Evolutionary conservation across 2,329 filamentous ascomycete species (phyloP).

Genomic region (Alternaria dauci): DNA sequence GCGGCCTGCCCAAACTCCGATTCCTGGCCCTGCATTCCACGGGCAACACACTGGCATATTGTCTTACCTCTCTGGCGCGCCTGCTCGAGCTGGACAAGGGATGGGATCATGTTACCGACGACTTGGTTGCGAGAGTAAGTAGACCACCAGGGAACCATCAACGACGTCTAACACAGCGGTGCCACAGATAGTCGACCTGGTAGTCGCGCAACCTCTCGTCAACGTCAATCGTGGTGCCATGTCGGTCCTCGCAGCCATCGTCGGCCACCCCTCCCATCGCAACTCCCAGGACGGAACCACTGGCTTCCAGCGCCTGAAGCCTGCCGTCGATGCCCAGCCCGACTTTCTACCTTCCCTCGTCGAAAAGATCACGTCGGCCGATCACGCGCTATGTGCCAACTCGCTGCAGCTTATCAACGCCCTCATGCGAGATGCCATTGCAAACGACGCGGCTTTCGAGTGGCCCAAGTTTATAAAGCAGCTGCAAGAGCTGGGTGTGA

Average conservation of each 20-base stretch:
- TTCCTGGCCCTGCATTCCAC: slow-evolving; percentile 83
- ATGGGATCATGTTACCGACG: slow-evolving; percentile 85
- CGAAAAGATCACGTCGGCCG: slow-evolving; percentile 87
- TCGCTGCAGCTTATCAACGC: slow-evolving; percentile 95
- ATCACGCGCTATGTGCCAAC: slow-evolving; percentile 95
- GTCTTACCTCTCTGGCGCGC: slow-evolving; percentile 85
- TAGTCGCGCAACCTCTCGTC: slow-evolving; percentile 93
- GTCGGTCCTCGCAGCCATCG: slow-evolving; percentile 93
- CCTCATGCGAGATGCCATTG: slow-evolving; percentile 89
- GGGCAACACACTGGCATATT: slow-evolving; percentile 95
- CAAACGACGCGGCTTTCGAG: slow-evolving; percentile 77
- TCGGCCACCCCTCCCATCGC: slow-evolving; percentile 77
- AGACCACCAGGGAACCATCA: neutral
- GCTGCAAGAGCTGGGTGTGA: slow-evolving; percentile 90
- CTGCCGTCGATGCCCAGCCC: slow-evolving; percentile 87
- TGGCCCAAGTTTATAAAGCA: slow-evolving; percentile 97
- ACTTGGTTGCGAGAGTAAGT: slow-evolving; percentile 72
- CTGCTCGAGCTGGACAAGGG: slow-evolving; percentile 96
- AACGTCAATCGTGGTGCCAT: slow-evolving; percentile 97
- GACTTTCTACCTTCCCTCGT: slow-evolving; percentile 96
- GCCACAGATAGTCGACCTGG: slow-evolving; percentile 81
- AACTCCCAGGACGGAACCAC: slow-evolving; percentile 69
- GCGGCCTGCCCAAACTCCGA: slow-evolving; percentile 81
- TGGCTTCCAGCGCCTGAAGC: slow-evolving; percentile 91
- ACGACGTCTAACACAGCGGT: slow-evolving; percentile 19